Evolutionary conservation across 1,284 basidiomycete species (phyloP).

Genomic region (Blastosporella zonata): DNA sequence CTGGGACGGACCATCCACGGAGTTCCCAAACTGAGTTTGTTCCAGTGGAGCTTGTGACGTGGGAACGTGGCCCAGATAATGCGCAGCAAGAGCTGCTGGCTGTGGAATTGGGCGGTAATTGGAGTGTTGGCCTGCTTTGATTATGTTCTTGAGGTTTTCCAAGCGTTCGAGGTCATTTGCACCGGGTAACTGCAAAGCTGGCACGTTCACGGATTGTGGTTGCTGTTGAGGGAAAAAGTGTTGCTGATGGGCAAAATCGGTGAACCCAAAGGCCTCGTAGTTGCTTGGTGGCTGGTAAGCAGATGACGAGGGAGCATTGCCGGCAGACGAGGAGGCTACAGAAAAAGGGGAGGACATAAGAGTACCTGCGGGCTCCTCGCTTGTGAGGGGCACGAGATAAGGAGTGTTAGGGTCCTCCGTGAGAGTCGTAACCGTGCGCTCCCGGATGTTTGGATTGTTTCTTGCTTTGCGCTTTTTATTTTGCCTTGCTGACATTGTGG

Average conservation of each 20-base stretch:
- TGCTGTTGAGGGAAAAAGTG: conserved; percentile 24
- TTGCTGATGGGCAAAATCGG: conserved; percentile 23
- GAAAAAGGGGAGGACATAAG: conserved; percentile 29
- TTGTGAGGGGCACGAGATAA: conserved; percentile 43
- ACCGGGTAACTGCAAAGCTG: conserved; percentile 32
- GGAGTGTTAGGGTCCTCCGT: conserved; percentile 51
- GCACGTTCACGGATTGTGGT: conserved; percentile 17
- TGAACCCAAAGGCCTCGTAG: conserved; percentile 26
- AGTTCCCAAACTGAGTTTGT: conserved; percentile 25
- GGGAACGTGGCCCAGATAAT: conserved; percentile 55
- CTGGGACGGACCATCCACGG: conserved; percentile 17
- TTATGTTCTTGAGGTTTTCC: conserved; percentile 67
- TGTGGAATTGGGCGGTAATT: conserved; percentile 62
- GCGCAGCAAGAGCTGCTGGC: conserved; percentile 56
- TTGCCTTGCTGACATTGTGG: conserved; percentile 54
- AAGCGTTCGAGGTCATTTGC: conserved; percentile 66
- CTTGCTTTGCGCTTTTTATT: conserved; percentile 59
- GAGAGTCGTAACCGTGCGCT: conserved; percentile 62
- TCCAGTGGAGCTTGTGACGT: conserved; percentile 33
- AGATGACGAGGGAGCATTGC: conserved; percentile 23
- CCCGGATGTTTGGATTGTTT: conserved; percentile 49
- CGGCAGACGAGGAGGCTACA: conserved; percentile 21
- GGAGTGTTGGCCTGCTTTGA: conserved; percentile 69
- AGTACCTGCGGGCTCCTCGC: conserved; percentile 41
- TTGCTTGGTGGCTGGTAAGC: conserved; percentile 28